Evolutionary conservation across 2,329 filamentous ascomycete species (phyloP).

Genomic region (Fusarium sp.): DNA sequence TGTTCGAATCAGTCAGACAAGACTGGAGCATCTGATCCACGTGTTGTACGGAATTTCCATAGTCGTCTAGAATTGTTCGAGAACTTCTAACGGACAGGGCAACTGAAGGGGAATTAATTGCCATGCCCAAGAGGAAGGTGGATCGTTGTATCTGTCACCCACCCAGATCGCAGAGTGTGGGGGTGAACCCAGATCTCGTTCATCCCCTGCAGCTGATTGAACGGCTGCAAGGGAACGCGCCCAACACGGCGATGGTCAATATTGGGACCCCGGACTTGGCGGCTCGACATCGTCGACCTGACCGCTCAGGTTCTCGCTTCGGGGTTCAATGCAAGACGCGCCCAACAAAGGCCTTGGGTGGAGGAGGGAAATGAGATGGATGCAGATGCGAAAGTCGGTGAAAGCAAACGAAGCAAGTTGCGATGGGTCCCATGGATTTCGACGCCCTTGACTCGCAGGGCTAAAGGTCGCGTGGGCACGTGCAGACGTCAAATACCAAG

Average conservation of each 20-base stretch:
- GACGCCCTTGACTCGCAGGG: conserved; percentile 20
- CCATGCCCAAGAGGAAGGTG: conserved; percentile 24
- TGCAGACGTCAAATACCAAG: background rate
- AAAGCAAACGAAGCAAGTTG: conserved; percentile 26
- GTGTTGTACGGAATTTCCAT: background rate
- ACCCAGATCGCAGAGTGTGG: conserved; percentile 37
- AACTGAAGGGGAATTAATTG: background rate
- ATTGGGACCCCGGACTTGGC: conserved; percentile 14
- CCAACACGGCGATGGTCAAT: conserved; percentile 20
- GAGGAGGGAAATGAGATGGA: conserved; percentile 2
- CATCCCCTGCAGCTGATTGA: conserved; percentile 35
- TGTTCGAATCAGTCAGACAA: background rate
- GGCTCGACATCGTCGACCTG: conserved; percentile 17
- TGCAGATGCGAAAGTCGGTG: conserved; percentile 34
- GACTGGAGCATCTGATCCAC: background rate
- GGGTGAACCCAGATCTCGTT: conserved; percentile 35
- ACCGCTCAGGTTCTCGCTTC: conserved; percentile 15
- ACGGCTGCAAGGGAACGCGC: conserved; percentile 30
- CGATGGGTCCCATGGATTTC: conserved; percentile 19
- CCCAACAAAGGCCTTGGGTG: background rate
- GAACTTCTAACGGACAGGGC: background rate
- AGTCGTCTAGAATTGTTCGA: background rate
- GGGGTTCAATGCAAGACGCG: background rate
- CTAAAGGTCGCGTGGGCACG: conserved; percentile 20
- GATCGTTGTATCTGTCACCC: conserved; percentile 26